Evolutionary conservation across 2,329 filamentous ascomycete species (phyloP).

Genomic region (Botryotinia globosa): DNA sequence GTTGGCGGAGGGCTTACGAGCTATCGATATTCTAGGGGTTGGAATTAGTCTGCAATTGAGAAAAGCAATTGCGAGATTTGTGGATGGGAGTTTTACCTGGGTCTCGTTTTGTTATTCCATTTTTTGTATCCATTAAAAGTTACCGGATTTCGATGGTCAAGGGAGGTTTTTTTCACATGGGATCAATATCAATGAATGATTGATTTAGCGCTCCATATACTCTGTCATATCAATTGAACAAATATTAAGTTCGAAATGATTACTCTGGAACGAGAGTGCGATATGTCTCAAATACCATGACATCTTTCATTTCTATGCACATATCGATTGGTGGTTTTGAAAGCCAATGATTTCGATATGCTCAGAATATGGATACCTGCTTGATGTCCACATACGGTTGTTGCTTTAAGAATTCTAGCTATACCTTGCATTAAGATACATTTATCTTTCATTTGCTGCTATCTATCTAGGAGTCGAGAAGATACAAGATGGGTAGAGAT

Average conservation of each 20-base stretch:
- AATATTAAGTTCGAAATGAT: background rate
- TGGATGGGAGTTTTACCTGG: slow-evolving; percentile 7
- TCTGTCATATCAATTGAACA: background rate
- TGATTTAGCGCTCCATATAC: background rate
- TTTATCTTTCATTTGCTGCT: background rate
- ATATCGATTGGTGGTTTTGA: background rate
- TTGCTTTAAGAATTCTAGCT: background rate
- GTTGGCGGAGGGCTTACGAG: background rate
- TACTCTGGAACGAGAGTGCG: background rate
- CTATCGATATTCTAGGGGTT: slow-evolving; percentile 1
- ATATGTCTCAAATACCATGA: background rate
- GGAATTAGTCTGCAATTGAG: background rate
- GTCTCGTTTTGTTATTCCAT: background rate
- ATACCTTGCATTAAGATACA: background rate
- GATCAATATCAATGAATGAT: slow-evolving; percentile 2
- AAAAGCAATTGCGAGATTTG: background rate
- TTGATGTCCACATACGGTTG: background rate
- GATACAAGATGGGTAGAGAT: background rate
- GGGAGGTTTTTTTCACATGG: background rate
- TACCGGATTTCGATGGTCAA: background rate
- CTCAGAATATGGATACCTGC: background rate
- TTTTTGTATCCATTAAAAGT: background rate
- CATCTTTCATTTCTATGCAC: background rate
- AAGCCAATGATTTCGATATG: background rate
- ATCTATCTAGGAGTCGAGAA: background rate